Evolutionary conservation across 2,329 filamentous ascomycete genomes (phyloP), one percentile per base, ranked within the genome.

Genomic region (Botryotinia narcissicola): DNA sequence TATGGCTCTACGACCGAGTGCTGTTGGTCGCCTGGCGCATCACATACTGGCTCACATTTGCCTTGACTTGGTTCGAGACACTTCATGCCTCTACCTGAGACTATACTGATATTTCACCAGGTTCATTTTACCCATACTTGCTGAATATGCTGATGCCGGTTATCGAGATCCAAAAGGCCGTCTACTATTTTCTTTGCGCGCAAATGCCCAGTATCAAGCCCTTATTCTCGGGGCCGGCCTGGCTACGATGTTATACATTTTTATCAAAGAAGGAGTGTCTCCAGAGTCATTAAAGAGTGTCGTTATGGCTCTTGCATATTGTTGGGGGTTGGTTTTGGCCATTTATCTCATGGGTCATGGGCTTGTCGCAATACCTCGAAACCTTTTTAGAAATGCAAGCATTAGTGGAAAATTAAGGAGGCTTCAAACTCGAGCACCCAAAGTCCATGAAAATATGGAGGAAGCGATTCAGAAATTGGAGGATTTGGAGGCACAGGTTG

Each of bases 271-370:
- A 80, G 92, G 93, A 1, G 90, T 94, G 78, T 88, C 90, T 40
- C 87, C 92, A 74, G 86, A 85, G 3, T 92, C 91, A 0, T 86
- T 98, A 78, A 97, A 97, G 84, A 91, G 89, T 51, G 85, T 97
- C 59, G 87, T 97, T 76, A 97, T 99, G 93, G 95, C 96, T 22
- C 85, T 98, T 74, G 93, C 95, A 54, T 99, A 99, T 82, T 93
- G 94, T 74, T 98, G 95, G 92, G 94, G 95, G 78, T 84, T 99
- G 78, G 87, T 95, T 7, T 86, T 98, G 70, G 96, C 95, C 63
- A 97, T 99, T 75, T 98, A 97, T 80, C 87, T 99, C 59, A 98
- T 99, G 95, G 96, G 96, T 10, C 96, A 99, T 82, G 96, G 96
- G 12, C 86, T 99, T 40, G 96, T 99, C 46, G 92, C 95, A 1